Evolutionary conservation across 768 basidiomycete species (phyloP).

Genomic region (Serendipita sp.): DNA sequence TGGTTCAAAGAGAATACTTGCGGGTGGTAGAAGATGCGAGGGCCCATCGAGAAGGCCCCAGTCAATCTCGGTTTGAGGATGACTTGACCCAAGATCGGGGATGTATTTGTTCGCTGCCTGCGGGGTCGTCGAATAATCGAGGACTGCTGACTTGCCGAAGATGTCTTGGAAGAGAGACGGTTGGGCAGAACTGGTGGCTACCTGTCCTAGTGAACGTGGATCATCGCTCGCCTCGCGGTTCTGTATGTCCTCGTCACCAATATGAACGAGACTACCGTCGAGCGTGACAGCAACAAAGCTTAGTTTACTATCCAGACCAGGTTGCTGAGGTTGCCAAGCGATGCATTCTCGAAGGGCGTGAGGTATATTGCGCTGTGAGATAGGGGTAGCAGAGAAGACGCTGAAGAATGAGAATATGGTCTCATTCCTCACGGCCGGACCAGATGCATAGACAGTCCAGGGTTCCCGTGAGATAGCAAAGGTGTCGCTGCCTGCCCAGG

Average conservation of each 20-base stretch:
- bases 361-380: conserved; percentile 34
- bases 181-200: conserved; percentile 20
- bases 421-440: conserved; percentile 18
- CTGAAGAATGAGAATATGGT: conserved; percentile 36
- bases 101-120: conserved; percentile 15
- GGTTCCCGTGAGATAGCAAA: conserved; percentile 2
- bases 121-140: conserved; percentile 15
- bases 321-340: conserved; percentile 20
- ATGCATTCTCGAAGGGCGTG: conserved; percentile 42
- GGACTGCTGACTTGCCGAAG: conserved; percentile 66
- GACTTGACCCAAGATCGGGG: conserved; percentile 21
- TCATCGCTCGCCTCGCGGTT: conserved; percentile 29
- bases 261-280: conserved; percentile 45
- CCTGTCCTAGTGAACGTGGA: conserved; percentile 24
- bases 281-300: conserved; percentile 56
- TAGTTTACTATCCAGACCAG: conserved; percentile 24
- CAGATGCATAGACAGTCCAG: background rate
- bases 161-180: conserved; percentile 78
- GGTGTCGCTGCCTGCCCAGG: background rate
- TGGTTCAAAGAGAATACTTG: conserved; percentile 54
- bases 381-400: conserved; percentile 30
- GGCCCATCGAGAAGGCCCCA: conserved; percentile 46
- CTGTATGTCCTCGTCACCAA: conserved; percentile 39
- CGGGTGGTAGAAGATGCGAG: conserved; percentile 60
- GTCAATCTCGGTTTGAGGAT: conserved; percentile 27